Conservation (phyloP, 1,139 yeast genomes). For the Taphrina populina region DNA sequence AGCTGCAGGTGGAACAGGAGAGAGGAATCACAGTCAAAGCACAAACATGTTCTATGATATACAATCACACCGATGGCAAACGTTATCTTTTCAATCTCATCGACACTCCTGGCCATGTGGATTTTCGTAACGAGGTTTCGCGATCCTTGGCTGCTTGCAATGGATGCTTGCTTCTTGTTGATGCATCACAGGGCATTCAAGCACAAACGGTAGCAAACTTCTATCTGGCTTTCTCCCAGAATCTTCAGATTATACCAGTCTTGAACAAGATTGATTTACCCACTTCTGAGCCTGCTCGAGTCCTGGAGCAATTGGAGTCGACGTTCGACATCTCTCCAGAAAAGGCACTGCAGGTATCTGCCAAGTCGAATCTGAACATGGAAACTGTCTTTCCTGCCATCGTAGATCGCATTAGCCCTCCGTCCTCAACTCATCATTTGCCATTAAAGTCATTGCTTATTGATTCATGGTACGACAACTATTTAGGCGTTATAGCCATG, state of each 20-base stretch:
- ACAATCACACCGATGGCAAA: conserved; percentile 58
- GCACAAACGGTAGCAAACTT: conserved; percentile 98
- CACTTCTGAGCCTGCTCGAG: conserved; percentile 77
- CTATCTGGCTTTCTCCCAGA: conserved; percentile 83
- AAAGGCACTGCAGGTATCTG: conserved; percentile 83
- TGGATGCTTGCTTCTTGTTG: conserved; percentile 86
- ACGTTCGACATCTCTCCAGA: conserved; percentile 76
- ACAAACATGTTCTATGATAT: conserved; percentile 92
- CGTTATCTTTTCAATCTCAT: conserved; percentile 86
- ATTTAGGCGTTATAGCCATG: conserved; percentile 86
- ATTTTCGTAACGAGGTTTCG: conserved; percentile 89
- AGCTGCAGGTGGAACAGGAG: conserved; percentile 89
- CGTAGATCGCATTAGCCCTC: conserved; percentile 73
- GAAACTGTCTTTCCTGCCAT: conserved; percentile 74
- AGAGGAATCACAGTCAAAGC: conserved; percentile 97
- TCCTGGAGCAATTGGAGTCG: conserved; percentile 76
- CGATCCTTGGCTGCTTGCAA: conserved; percentile 94
- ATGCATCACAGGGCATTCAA: conserved; percentile 94
- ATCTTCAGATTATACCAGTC: conserved; percentile 77
- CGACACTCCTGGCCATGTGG: conserved; percentile 98
- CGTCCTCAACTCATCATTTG: conserved; percentile 54
- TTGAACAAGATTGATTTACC: conserved; percentile 90
- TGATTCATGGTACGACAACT: conserved; percentile 96
- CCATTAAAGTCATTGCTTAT: conserved; percentile 80
- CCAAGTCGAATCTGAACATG: conserved; percentile 84